Conservation (phyloP, 148 eudicot genomes). For the Vaccinium vitisidaea region DNA sequence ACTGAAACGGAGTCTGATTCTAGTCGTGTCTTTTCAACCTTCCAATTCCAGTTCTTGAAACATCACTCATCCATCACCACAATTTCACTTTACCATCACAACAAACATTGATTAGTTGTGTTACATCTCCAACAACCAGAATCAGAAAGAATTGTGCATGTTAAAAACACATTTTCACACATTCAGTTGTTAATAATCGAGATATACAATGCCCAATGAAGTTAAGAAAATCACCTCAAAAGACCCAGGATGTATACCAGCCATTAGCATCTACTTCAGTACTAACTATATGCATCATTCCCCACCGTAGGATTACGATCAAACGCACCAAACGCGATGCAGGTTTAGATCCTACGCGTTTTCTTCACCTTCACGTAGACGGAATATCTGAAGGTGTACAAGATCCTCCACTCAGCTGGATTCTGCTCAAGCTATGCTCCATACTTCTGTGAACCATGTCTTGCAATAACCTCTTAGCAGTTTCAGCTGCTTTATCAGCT, state of each 20-base stretch:
- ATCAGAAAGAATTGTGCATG: background rate
- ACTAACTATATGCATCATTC: background rate
- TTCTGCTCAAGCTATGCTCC: constrained; percentile 48
- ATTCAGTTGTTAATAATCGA: background rate
- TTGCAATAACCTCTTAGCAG: constrained; percentile 55
- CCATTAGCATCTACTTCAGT: constrained; percentile 13
- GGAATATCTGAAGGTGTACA: constrained; percentile 27
- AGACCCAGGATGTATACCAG: constrained; percentile 15
- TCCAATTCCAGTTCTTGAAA: too few species aligned
- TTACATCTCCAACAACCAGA: background rate
- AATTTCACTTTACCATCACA: constrained; percentile 3
- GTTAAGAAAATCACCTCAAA: constrained; percentile 28
- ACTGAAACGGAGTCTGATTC: too few species aligned
- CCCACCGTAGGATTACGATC: background rate
- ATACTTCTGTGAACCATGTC: constrained; percentile 62
- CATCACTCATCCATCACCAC: background rate
- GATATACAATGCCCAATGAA: constrained; percentile 24
- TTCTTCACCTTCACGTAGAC: constrained; percentile 1
- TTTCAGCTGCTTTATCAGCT: constrained; percentile 59
- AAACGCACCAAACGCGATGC: background rate
- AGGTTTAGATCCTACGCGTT: background rate
- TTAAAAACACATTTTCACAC: constrained; percentile 8
- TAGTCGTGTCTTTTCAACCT: too few species aligned
- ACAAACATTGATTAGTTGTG: constrained; percentile 3
- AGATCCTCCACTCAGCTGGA: constrained; percentile 38